Percentiles rank a stretch among this genome's conserved stretches.
These are phyloP conservation scores for Ustilago loliicola DNA, from an alignment of 1,284 basidiomycete species.

Conservation along the genomic window DNA sequence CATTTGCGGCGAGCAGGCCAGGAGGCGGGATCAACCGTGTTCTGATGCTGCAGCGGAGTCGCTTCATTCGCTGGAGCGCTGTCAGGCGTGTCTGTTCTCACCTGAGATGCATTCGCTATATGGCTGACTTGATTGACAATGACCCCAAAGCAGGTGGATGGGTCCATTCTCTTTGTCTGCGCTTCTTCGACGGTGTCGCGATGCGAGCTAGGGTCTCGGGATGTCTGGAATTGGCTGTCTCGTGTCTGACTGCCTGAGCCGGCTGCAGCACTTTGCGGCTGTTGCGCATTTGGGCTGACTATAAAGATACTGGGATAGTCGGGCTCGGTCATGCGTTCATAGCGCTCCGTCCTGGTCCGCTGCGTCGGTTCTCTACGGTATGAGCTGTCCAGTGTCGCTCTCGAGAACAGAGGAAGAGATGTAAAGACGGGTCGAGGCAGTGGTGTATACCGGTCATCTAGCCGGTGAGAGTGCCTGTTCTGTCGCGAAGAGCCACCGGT, in stretches of 20 bases:
- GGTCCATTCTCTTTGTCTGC: background rate
- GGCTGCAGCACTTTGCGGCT: no score
- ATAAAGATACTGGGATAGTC: no score
- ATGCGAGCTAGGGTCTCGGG: background rate
- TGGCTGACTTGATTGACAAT: conserved; percentile 10
- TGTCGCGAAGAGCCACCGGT: conserved; percentile 9
- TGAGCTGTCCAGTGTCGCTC: background rate
- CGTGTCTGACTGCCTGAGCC: background rate
- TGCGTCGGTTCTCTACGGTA: background rate
- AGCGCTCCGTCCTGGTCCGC: no score
- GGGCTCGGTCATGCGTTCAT: no score
- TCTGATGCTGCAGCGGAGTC: background rate
- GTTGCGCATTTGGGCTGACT: no score
- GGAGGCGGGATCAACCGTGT: conserved; percentile 1
- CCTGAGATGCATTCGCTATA: conserved; percentile 9
- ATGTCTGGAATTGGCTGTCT: no score
- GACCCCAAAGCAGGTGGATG: conserved; percentile 7
- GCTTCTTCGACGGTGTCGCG: background rate
- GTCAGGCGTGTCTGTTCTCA: background rate
- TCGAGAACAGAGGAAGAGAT: background rate
- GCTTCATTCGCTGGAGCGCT: conserved; percentile 7
- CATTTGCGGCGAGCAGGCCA: conserved; percentile 34
- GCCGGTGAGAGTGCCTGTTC: conserved; percentile 9
- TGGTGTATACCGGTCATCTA: conserved; percentile 14
- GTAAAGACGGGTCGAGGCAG: background rate